Conservation (phyloP, 768 basidiomycete species). For the Trichaptum fuscoviolaceum region DNA sequence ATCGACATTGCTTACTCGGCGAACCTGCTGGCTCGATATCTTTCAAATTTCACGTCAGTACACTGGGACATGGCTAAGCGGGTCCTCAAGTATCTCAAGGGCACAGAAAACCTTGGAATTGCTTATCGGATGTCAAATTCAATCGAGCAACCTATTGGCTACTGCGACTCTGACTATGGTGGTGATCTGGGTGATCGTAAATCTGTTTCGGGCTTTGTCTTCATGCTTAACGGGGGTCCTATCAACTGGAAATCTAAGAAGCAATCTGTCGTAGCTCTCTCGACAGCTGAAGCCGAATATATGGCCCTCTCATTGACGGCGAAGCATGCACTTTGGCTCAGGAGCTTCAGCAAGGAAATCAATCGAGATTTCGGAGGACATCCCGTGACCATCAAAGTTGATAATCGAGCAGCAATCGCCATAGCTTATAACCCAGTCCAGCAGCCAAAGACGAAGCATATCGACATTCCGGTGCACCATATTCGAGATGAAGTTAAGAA, state of each 20-base stretch:
- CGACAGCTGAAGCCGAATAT: conserved; percentile 38
- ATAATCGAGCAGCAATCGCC: conserved; percentile 28
- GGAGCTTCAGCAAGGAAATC: conserved; percentile 10
- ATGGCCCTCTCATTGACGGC: conserved; percentile 26
- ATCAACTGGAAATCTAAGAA: conserved; percentile 30
- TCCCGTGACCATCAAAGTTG: conserved; percentile 6
- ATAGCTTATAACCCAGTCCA: conserved; percentile 25
- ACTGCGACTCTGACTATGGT: conserved; percentile 24
- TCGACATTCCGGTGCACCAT: conserved; percentile 32
- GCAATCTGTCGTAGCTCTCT: conserved; percentile 31
- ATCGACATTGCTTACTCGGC: conserved; percentile 27
- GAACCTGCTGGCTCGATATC: conserved; percentile 19
- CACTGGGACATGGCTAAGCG: conserved; percentile 24
- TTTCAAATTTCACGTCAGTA: conserved; percentile 16
- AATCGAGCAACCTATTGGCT: conserved; percentile 14
- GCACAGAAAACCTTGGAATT: conserved; percentile 13
- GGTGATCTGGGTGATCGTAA: conserved; percentile 13
- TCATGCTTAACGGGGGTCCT: conserved; percentile 24
- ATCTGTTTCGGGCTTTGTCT: conserved; percentile 26
- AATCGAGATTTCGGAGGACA: neutral
- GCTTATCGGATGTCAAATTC: conserved; percentile 11
- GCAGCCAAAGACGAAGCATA: conserved; percentile 32
- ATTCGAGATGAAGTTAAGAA: conserved; percentile 23
- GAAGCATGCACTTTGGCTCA: conserved; percentile 20
- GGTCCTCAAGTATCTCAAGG: conserved; percentile 26